Conservation (phyloP, 2,329 filamentous ascomycete species). For the Cladobotryum protrusum region DNA sequence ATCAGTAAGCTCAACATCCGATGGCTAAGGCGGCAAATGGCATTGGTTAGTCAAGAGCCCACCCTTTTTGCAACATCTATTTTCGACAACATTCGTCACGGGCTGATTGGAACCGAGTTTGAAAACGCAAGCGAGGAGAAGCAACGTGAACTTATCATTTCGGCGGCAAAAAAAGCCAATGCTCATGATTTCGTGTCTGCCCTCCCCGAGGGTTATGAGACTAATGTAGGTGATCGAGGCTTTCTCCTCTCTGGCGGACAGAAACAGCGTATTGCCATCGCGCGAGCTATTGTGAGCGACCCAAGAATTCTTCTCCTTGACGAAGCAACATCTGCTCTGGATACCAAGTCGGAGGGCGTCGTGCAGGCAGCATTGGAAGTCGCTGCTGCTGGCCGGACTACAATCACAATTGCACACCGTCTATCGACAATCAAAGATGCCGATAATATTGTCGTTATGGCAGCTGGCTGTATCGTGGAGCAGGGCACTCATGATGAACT, state of each 20-base stretch:
- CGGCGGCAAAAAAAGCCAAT: conserved; percentile 85
- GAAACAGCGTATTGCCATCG: conserved; percentile 94
- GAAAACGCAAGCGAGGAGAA: conserved; percentile 62
- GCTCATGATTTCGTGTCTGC: conserved; percentile 83
- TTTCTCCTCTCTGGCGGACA: conserved; percentile 91
- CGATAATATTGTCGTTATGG: conserved; percentile 94
- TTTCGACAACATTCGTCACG: conserved; percentile 82
- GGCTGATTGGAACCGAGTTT: conserved; percentile 75
- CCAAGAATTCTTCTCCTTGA: conserved; percentile 90
- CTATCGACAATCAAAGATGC: conserved; percentile 91
- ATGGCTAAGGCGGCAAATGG: conserved; percentile 74
- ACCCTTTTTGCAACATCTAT: conserved; percentile 88
- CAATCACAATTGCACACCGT: conserved; percentile 92
- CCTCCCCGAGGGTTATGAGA: conserved; percentile 85
- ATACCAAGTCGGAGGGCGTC: conserved; percentile 90
- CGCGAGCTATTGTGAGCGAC: conserved; percentile 81
- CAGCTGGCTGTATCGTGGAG: conserved; percentile 77
- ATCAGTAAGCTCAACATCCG: conserved; percentile 77
- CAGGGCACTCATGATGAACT: conserved; percentile 84
- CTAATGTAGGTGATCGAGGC: conserved; percentile 90
- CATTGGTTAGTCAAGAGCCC: conserved; percentile 88
- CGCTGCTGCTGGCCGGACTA: conserved; percentile 80
- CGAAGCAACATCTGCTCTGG: conserved; percentile 88
- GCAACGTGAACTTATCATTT: conserved; percentile 63
- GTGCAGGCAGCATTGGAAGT: conserved; percentile 89